A percentile compares a stretch with the other conserved stretches of the same genome.
phyloP scores from a whole-genome alignment of 306 rosid species.

The Vigna trinervia region DNA sequence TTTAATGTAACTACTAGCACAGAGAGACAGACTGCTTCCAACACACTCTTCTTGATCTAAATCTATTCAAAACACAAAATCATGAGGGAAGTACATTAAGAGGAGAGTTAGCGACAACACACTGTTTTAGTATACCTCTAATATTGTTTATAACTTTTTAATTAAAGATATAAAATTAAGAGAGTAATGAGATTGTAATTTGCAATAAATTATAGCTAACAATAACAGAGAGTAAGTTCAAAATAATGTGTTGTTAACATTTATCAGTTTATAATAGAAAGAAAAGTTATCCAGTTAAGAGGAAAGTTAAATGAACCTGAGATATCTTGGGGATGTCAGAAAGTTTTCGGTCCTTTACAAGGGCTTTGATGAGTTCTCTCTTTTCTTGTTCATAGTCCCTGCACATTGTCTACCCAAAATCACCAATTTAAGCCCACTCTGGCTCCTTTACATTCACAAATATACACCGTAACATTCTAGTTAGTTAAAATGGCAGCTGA shows the following conservation, averaged over 20 bases:
- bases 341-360: slow-evolving; percentile 64
- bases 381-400: slow-evolving; percentile 67
- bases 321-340: slow-evolving; percentile 69
- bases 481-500: slow-evolving; percentile 20
- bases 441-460: background rate
- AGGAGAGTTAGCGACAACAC: no score
- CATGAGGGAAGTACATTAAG: background rate
- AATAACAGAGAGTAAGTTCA: no score
- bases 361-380: slow-evolving; percentile 70
- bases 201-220: no score
- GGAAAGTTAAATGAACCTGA: slow-evolving; percentile 58
- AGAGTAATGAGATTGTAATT: no score
- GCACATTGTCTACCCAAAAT: slow-evolving; percentile 73
- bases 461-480: slow-evolving; percentile 17
- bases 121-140: no score
- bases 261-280: background rate
- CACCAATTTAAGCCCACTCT: slow-evolving; percentile 40
- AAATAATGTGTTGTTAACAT: no score
- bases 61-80: background rate
- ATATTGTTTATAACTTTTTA: no score
- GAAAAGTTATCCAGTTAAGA: background rate
- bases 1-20: background rate
- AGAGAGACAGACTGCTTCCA: no score
- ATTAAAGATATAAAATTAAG: no score
- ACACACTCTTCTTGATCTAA: background rate